Evolutionary conservation across 2,329 filamentous ascomycete species (phyloP).

Genomic region (Pseudogymnoascus pannorum): DNA sequence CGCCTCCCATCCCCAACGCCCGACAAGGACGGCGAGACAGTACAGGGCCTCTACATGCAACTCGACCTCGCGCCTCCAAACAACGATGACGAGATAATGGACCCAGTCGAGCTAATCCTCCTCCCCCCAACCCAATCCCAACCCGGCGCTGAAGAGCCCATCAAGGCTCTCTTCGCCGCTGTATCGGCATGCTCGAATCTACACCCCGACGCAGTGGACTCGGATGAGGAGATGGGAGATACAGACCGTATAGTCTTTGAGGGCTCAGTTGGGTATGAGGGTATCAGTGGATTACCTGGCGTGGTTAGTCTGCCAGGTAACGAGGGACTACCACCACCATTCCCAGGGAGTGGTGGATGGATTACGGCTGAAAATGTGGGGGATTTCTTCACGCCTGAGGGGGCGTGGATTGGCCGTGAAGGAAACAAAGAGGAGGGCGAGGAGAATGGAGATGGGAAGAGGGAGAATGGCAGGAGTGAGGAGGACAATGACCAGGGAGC

Average conservation of each 20-base stretch:
- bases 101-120: constrained; percentile 61
- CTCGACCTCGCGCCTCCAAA: constrained; percentile 36
- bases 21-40: constrained; percentile 22
- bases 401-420: constrained; percentile 59
- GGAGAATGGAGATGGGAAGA: constrained; percentile 32
- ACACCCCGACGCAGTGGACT: constrained; percentile 62
- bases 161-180: constrained; percentile 48
- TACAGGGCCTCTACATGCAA: constrained; percentile 55
- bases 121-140: constrained; percentile 44
- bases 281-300: constrained; percentile 49
- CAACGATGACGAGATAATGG: constrained; percentile 55
- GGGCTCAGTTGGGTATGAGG: constrained; percentile 40
- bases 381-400: constrained; percentile 73
- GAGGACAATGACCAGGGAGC: constrained; percentile 35
- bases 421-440: constrained; percentile 28
- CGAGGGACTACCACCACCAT: constrained; percentile 54
- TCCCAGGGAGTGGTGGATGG: constrained; percentile 71
- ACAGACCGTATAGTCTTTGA: constrained; percentile 52
- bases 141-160: constrained; percentile 21
- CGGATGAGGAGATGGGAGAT: constrained; percentile 35
- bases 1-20: constrained; percentile 36
- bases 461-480: constrained; percentile 47
- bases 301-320: constrained; percentile 42
- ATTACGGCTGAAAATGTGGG: constrained; percentile 89
- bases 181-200: constrained; percentile 69